Conservation (phyloP, 768 basidiomycete species). For the Termitomyces sp. region DNA sequence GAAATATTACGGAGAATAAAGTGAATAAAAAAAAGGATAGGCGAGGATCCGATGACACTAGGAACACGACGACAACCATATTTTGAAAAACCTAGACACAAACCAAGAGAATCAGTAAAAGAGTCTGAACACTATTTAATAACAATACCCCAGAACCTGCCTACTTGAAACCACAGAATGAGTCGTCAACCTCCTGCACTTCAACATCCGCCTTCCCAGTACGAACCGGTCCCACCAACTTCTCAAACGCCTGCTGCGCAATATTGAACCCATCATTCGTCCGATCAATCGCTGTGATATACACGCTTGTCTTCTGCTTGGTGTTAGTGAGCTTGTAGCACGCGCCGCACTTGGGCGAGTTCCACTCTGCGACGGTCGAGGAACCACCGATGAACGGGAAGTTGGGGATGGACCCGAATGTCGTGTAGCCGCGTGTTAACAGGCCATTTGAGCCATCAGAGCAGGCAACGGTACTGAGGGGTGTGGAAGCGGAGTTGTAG, state of each 20-base stretch:
- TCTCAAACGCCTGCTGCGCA: conserved; percentile 23
- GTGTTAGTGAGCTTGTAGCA: conserved; percentile 48
- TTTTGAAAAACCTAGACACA: background rate
- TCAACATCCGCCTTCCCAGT: conserved; percentile 9
- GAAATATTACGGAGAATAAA: no score
- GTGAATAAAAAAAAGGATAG: no score
- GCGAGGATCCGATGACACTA: background rate
- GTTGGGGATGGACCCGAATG: conserved; percentile 38
- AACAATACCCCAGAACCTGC: background rate
- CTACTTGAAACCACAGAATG: conserved; percentile 13
- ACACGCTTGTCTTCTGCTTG: conserved; percentile 22
- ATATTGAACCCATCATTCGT: conserved; percentile 16
- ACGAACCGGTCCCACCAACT: conserved; percentile 14
- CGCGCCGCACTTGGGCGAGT: conserved; percentile 43
- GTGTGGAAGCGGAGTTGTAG: conserved; percentile 29
- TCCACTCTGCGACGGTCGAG: conserved; percentile 34
- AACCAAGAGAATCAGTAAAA: background rate
- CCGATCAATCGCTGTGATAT: conserved; percentile 42
- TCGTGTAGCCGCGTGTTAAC: conserved; percentile 29
- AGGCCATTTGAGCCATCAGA: conserved; percentile 45
- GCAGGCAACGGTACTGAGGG: conserved; percentile 37
- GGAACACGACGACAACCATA: background rate
- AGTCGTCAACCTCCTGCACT: conserved; percentile 1
- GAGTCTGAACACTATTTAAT: background rate
- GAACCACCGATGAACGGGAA: conserved; percentile 52